These are phyloP conservation scores for Hanseniaspora valbyensis DNA, from an alignment of 805 yeast species.

Conservation along the genomic window DNA sequence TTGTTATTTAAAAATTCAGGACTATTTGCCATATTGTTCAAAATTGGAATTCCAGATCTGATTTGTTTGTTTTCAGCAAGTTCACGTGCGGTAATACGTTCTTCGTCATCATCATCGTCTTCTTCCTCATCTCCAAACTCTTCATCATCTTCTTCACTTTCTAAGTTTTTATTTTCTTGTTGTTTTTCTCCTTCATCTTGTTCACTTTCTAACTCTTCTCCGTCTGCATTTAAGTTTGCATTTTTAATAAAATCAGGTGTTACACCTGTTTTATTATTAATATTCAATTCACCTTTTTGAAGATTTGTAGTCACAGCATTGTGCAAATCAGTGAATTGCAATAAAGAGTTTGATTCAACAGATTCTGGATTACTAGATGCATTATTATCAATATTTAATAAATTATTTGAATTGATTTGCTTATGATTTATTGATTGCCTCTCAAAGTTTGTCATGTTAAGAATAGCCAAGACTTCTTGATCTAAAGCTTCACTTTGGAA, in stretches of 20 bases:
- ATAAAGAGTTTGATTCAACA: background rate
- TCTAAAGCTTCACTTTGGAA: constrained; percentile 13
- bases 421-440: background rate
- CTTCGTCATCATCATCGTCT: constrained; percentile 35
- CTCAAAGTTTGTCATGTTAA: constrained; percentile 8
- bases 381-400: background rate
- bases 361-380: background rate
- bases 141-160: constrained; percentile 27
- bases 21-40: constrained; percentile 12
- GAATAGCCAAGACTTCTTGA: constrained; percentile 11
- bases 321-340: constrained; percentile 9
- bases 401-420: background rate
- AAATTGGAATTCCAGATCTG: constrained; percentile 13
- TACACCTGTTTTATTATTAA: constrained; percentile 1
- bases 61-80: constrained; percentile 31
- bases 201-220: constrained; percentile 21
- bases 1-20: background rate
- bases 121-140: constrained; percentile 27
- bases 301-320: background rate
- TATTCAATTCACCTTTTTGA: constrained; percentile 6
- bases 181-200: too few species aligned
- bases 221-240: background rate
- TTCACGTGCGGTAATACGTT: constrained; percentile 54
- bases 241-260: background rate
- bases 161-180: too few species aligned